These are phyloP conservation scores for Hypoxylon rickii DNA, from an alignment of 495 filamentous ascomycete genomes.

Conservation along the genomic window DNA sequence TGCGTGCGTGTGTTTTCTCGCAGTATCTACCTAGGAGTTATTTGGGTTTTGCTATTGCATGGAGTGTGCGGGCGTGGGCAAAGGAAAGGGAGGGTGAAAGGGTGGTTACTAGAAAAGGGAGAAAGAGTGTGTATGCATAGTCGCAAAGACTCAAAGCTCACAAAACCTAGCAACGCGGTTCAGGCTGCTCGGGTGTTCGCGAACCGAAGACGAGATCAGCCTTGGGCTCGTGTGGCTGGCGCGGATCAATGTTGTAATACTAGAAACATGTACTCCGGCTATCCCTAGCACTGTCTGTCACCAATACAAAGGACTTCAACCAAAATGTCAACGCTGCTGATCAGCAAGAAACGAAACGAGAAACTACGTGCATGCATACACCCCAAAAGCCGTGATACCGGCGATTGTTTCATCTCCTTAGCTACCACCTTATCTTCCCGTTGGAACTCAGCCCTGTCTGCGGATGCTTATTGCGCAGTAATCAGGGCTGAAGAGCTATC, in stretches of 20 bases:
- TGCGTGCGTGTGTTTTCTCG: no score
- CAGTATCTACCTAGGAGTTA: constrained; percentile 11
- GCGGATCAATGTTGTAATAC: constrained; percentile 11
- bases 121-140: constrained; percentile 19
- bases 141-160: constrained; percentile 25
- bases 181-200: constrained; percentile 13
- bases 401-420: constrained; percentile 10
- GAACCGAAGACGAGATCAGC: constrained; percentile 3
- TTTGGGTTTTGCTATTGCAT: constrained; percentile 13
- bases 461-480: neutral
- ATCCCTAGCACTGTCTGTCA: no score
- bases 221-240: neutral
- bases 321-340: no score
- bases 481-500: constrained; percentile 14
- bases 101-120: no score
- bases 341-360: no score
- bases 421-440: neutral
- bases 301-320: constrained; percentile 23
- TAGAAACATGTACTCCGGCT: constrained; percentile 12
- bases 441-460: neutral
- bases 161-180: constrained; percentile 8
- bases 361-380: no score
- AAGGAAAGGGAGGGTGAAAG: neutral
- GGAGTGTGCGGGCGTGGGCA: constrained; percentile 11
- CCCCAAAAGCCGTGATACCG: neutral